These are phyloP conservation scores for Bauhinia variegata DNA, from an alignment of 306 rosid species.

Conservation along the genomic window DNA sequence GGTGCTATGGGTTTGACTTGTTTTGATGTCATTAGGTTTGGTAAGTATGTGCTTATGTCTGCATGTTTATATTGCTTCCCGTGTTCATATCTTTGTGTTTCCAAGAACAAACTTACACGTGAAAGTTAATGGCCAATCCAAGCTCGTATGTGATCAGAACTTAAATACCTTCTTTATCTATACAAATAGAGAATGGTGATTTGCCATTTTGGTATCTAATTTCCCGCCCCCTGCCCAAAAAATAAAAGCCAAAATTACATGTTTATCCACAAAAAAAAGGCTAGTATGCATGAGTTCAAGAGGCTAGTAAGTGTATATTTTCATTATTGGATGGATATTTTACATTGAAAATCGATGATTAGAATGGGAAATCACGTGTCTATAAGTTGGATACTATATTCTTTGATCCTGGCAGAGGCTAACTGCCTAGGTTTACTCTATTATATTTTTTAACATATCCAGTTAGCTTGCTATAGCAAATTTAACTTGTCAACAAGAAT, in stretches of 20 bases:
- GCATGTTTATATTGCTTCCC: neutral
- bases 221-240: too few relatives aligned
- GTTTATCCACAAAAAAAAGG: too few relatives aligned
- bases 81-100: conserved; percentile 6
- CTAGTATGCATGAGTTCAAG: too few relatives aligned
- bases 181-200: neutral
- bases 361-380: neutral
- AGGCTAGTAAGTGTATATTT: neutral
- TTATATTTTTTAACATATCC: conserved; percentile 8
- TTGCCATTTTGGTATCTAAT: too few relatives aligned
- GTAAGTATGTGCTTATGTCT: neutral
- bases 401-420: neutral
- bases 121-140: conserved; percentile 7
- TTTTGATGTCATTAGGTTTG: conserved; percentile 24
- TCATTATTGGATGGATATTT: neutral
- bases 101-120: conserved; percentile 16
- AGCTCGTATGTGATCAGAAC: conserved; percentile 23
- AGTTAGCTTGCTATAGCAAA: neutral
- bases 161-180: neutral
- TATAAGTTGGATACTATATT: conserved; percentile 15
- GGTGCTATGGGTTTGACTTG: conserved; percentile 25
- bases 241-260: too few relatives aligned
- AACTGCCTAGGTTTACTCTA: conserved; percentile 4
- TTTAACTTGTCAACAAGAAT: too few relatives aligned
- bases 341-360: conserved; percentile 19